These are phyloP conservation scores for Neoarthrinium moseri DNA, from an alignment of 2,329 filamentous ascomycete species.

Conservation along the genomic window DNA sequence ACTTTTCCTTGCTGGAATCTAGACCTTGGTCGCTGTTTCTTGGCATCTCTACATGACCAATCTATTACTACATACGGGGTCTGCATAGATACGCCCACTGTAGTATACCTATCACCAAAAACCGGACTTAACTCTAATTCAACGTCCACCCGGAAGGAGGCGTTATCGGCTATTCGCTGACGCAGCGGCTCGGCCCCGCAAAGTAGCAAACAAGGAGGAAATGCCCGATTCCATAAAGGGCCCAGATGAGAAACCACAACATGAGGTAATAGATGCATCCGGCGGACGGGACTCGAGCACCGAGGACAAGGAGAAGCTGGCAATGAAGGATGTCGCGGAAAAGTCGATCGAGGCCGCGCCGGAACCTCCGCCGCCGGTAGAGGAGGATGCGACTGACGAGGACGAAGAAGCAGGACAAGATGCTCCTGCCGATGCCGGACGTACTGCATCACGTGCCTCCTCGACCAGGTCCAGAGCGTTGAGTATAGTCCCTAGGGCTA, in stretches of 20 bases:
- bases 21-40: too few relatives aligned
- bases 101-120: too few relatives aligned
- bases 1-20: too few relatives aligned
- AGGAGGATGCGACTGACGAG: not conserved
- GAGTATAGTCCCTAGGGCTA: slow-evolving; percentile 10
- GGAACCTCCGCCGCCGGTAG: not conserved
- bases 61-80: too few relatives aligned
- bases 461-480: slow-evolving; percentile 9
- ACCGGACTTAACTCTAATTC: too few relatives aligned
- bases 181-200: not conserved
- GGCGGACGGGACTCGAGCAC: not conserved
- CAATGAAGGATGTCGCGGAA: not conserved
- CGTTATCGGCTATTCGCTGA: not conserved
- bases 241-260: not conserved
- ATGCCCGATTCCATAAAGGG: not conserved
- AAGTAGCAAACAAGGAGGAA: not conserved
- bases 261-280: not conserved
- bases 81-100: too few relatives aligned
- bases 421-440: not conserved
- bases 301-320: not conserved
- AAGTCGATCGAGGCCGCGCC: slow-evolving; percentile 3
- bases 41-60: too few relatives aligned
- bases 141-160: not conserved
- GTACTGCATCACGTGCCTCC: slow-evolving; percentile 5
- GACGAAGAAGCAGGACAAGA: not conserved